Evolutionary conservation across 2,329 filamentous ascomycete genomes (phyloP), one percentile per base, ranked within the genome.

Genomic region (Sporothrix sp.): DNA sequence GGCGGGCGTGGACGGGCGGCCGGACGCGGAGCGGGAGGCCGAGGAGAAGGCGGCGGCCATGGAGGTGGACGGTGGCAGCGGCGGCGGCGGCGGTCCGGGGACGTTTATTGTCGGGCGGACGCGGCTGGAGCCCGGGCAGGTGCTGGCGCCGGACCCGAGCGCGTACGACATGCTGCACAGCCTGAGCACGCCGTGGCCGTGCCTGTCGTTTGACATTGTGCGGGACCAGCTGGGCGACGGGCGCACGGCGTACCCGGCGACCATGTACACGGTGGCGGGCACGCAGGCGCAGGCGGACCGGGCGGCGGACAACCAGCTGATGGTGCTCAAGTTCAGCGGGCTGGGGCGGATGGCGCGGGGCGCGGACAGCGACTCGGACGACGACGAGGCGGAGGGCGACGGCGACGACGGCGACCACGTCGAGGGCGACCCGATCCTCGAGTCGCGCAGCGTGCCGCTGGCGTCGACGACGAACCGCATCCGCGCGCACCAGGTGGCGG

Each of bases 111-210:
- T 95, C 58, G 93, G 93, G 57, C 81, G 93, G 62, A 88, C 89
- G 66, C 91, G 93, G 71, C 78, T 97, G 56, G 87, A 88, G 57
- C 83, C 88, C 11, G 91, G 89, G 60, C 89, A 97, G 73, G 90
- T 88, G 5, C 78, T 98, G 51, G 82, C 89, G 3, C 91, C 93
- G 13, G 93, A 98, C 68, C 76, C 87, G 53, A 87, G 86, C n/a
- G 91, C 91, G 6, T 98, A 98, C 72, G 85, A 96, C 66, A 94
- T 98, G 89, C 81, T 98, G 53, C 93, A 98, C 73, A 88, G 82
- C 55, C 78, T 98, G 57, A 93, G 85, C 67, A 90, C 90, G 7
- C 89, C 89, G 1, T 98, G 93, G 93, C 93, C 93, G 3, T 98
- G 93, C 65, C 78, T 98, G 14, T 97, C 91, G 2, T 95, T 96